Conservation (phyloP, 2,329 filamentous ascomycete genomes). For the Exophiala phaeomuriformis region DNA sequence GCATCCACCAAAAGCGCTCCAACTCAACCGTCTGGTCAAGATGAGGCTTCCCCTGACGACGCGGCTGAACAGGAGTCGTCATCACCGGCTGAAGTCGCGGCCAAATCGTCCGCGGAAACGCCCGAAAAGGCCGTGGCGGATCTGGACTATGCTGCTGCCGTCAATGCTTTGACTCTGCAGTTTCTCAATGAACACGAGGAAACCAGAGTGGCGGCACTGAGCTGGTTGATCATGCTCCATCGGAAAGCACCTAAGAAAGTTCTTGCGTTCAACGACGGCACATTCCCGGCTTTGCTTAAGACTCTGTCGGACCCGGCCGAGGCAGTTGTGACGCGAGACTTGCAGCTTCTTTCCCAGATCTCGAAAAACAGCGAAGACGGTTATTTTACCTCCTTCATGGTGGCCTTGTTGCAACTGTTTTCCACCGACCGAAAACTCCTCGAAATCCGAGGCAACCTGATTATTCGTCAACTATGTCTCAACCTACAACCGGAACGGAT, state of each 20-base stretch:
- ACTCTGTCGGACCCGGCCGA: slow-evolving; percentile 93
- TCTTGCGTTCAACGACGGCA: slow-evolving; percentile 91
- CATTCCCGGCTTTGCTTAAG: slow-evolving; percentile 91
- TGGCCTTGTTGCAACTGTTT: slow-evolving; percentile 89
- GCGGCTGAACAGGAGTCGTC: slow-evolving; percentile 11
- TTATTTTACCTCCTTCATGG: slow-evolving; percentile 98
- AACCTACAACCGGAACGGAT: slow-evolving; percentile 91
- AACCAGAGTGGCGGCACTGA: slow-evolving; percentile 84
- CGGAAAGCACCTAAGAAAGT: slow-evolving; percentile 89
- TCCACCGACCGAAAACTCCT: slow-evolving; percentile 86
- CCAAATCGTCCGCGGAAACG: slow-evolving; percentile 40
- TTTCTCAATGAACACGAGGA: slow-evolving; percentile 97
- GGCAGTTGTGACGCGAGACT: slow-evolving; percentile 87
- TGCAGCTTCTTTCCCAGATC: slow-evolving; percentile 90
- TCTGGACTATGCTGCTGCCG: slow-evolving; percentile 91
- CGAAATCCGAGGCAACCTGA: slow-evolving; percentile 88
- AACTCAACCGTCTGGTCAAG: slow-evolving; percentile 1
- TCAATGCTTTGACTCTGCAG: slow-evolving; percentile 83
- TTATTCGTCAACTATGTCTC: slow-evolving; percentile 89
- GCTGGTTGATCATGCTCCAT: slow-evolving; percentile 97
- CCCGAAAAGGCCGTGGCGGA: slow-evolving; percentile 48
- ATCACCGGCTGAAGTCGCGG: slow-evolving; percentile 29
- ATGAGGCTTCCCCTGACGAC: slow-evolving; percentile 9
- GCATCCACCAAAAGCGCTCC: slow-evolving; percentile 35
- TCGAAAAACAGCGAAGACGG: slow-evolving; percentile 94